A percentile compares a stretch with the other conserved stretches of the same genome.
phyloP scores from a whole-genome alignment of 2,329 filamentous ascomycete genomes.

The Epichloe bromicola region DNA sequence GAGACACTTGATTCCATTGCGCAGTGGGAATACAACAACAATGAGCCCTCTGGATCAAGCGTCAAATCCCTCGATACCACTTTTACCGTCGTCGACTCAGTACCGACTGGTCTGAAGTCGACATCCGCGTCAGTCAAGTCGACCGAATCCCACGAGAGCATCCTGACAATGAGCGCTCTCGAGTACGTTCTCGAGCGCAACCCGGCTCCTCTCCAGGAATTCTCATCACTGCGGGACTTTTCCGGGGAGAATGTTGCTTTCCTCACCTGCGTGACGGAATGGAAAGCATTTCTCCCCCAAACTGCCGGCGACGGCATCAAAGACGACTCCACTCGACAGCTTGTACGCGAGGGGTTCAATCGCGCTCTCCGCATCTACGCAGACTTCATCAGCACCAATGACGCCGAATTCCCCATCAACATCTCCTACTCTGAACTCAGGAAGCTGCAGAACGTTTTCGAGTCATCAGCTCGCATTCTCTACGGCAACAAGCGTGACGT shows the following conservation, averaged over 20 bases:
- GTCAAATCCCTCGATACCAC: constrained; percentile 10
- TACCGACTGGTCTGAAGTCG: constrained; percentile 19
- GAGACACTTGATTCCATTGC: constrained; percentile 32
- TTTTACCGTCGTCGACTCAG: constrained; percentile 15
- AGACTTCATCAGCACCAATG: constrained; percentile 42
- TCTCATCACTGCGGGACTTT: constrained; percentile 53
- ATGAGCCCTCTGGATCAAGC: constrained; percentile 8
- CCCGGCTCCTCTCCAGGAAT: constrained; percentile 46
- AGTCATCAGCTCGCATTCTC: constrained; percentile 31
- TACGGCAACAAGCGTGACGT: constrained; percentile 23
- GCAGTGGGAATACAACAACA: constrained; percentile 28
- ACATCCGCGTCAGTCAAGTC: constrained; percentile 17
- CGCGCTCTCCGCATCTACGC: constrained; percentile 48
- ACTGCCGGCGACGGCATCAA: constrained; percentile 9
- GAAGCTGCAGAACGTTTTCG: constrained; percentile 42
- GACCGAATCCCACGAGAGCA: constrained; percentile 21
- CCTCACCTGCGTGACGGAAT: constrained; percentile 42
- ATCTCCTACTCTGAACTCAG: constrained; percentile 41
- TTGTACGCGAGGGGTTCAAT: constrained; percentile 37
- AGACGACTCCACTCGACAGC: constrained; percentile 14
- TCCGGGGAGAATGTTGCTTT: constrained; percentile 62
- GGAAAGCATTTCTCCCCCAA: constrained; percentile 30
- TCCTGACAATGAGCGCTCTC: constrained; percentile 47
- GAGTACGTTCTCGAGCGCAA: constrained; percentile 48
- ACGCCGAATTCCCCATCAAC: constrained; percentile 54